Conservation (phyloP, 345 rosid genomes). For the Salix koriyanagi region DNA sequence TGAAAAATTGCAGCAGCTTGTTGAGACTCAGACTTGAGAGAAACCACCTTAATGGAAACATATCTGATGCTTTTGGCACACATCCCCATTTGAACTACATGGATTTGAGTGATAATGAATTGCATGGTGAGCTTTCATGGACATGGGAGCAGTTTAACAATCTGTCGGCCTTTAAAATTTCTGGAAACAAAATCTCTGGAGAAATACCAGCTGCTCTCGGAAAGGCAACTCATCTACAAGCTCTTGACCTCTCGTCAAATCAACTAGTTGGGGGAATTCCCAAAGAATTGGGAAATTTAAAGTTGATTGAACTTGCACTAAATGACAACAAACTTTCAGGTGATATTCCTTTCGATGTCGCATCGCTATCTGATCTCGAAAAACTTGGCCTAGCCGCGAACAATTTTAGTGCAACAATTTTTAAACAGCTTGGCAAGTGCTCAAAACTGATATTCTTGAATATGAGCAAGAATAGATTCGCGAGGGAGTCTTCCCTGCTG, state of each 20-base stretch:
- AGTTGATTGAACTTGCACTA: neutral
- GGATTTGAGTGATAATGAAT: neutral
- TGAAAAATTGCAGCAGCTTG: too few relatives aligned
- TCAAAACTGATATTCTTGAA: neutral
- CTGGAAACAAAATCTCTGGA: constrained; percentile 2
- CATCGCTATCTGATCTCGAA: neutral
- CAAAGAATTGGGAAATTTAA: neutral
- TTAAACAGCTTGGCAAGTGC: neutral
- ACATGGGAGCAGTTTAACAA: neutral
- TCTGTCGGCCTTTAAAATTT: neutral
- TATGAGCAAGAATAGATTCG: neutral
- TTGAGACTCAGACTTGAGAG: too few relatives aligned
- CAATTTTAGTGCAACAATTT: neutral
- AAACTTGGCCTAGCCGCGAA: neutral
- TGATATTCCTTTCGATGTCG: neutral
- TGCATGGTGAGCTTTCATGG: neutral
- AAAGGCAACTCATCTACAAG: neutral
- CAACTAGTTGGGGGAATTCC: neutral
- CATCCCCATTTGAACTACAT: neutral
- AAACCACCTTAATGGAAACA: too few relatives aligned
- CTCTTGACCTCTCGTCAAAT: neutral
- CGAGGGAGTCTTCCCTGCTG: neutral
- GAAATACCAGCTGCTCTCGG: neutral
- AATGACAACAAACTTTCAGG: neutral
- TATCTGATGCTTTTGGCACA: too few relatives aligned